phyloP scores from a whole-genome alignment of 2,329 filamentous ascomycete species.

The Penicillium nordicum region DNA sequence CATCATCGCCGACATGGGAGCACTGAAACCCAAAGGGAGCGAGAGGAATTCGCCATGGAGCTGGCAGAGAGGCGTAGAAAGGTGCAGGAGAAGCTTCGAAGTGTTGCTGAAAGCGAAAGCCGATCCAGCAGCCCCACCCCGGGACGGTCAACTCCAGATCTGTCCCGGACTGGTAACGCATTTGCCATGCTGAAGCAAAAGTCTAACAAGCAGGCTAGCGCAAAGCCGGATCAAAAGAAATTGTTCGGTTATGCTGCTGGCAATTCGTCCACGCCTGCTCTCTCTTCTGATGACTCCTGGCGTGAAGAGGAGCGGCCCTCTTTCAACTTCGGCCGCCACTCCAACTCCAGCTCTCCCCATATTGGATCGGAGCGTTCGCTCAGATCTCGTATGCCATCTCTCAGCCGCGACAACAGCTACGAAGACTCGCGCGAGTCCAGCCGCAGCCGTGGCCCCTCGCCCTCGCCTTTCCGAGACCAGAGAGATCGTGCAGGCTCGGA shows the following conservation, averaged over 20 bases:
- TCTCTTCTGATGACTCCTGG: conserved; percentile 35
- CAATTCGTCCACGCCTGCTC: conserved; percentile 37
- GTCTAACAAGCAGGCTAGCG: conserved; percentile 31
- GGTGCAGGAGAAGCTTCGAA: conserved; percentile 49
- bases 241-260: conserved; percentile 41
- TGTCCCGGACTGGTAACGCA: conserved; percentile 37
- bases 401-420: conserved; percentile 30
- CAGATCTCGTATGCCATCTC: conserved; percentile 27
- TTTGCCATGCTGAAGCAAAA: conserved; percentile 47
- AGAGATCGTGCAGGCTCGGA: conserved; percentile 57
- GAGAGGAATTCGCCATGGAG: conserved; percentile 48
- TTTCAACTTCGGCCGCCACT: conserved; percentile 32
- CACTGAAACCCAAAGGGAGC: conserved; percentile 49
- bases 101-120: conserved; percentile 42
- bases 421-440: conserved; percentile 37
- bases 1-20: conserved; percentile 45
- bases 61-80: conserved; percentile 47
- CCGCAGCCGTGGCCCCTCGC: conserved; percentile 35
- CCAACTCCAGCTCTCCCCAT: conserved; percentile 40
- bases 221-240: conserved; percentile 37
- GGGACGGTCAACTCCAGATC: conserved; percentile 35
- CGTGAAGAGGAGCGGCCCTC: conserved; percentile 37
- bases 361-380: conserved; percentile 29
- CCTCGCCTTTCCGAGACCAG: conserved; percentile 41
- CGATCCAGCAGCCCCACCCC: conserved; percentile 44